These are phyloP conservation scores for Rickenella mellea DNA, from an alignment of 768 basidiomycete genomes.

Conservation along the genomic window DNA sequence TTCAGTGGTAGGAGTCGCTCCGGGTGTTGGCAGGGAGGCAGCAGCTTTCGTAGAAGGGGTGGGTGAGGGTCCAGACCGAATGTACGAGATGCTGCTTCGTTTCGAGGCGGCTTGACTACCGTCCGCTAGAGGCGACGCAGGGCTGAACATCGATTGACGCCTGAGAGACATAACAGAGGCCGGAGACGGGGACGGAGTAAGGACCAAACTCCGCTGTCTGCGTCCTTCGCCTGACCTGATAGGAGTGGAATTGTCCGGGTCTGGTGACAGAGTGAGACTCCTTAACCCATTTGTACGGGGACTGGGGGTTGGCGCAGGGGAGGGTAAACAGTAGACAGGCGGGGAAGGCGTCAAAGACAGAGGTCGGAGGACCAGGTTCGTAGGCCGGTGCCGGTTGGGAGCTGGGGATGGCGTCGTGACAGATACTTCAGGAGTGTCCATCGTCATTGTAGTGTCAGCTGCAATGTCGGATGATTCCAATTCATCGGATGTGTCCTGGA, in stretches of 20 bases:
- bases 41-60: conserved; percentile 19
- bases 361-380: conserved; percentile 57
- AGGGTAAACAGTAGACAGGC: conserved; percentile 14
- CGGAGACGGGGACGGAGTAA: conserved; percentile 23
- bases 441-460: neutral
- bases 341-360: conserved; percentile 57
- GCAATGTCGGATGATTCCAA: conserved; percentile 11
- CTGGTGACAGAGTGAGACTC: conserved; percentile 38
- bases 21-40: conserved; percentile 59
- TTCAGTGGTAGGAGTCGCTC: conserved; percentile 58
- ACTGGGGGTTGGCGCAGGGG: conserved; percentile 45
- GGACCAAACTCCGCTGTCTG: conserved; percentile 10
- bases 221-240: neutral
- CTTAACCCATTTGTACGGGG: conserved; percentile 36
- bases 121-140: conserved; percentile 15
- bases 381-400: conserved; percentile 50
- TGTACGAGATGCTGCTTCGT: conserved; percentile 72
- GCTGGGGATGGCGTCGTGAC: conserved; percentile 19
- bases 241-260: conserved; percentile 8
- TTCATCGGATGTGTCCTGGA: conserved; percentile 1
- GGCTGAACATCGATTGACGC: conserved; percentile 17
- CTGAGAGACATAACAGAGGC: conserved; percentile 18
- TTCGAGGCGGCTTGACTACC: conserved; percentile 24
- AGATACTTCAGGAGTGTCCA: conserved; percentile 1
- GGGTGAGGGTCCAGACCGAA: conserved; percentile 30